Base-by-base conservation (phyloP, 73 alveolate species). In the Paramecium primaurelia region DNA sequence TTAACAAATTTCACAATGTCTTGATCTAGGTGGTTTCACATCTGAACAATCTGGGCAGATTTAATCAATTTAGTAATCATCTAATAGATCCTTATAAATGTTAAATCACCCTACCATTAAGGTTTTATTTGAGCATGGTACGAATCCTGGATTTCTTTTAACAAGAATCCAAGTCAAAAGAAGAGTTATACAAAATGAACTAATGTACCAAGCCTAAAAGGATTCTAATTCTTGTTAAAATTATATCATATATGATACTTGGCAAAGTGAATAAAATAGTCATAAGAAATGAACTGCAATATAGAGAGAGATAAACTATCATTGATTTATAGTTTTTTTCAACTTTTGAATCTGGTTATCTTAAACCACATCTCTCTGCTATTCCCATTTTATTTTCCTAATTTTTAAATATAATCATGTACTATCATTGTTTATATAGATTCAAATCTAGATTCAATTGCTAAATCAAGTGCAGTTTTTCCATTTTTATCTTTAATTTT, bases 1-100 rank as follows among this genome's bases (percentile, higher is more conserved):
- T 58, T 73, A 32, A 18, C 94, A 89, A 6, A 64, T 77, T 22
- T 87, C 86, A 68, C 93, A 87, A 87, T 87, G 91, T 47, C 91
- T 80, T 22, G 91, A 80, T 80, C 91, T 80, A 10, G 47, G 34
- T 45, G 91, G 91, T 47, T 36, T 80, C 18, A 80, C 75, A 22
- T 38, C 71, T 12, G 22, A 44, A 25, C 91, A 80, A 47, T 80
- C 91, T 45, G 91, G 91, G 28, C 91, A 80, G 6, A 80, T 80
- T 34, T 25, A 45, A 10, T 80, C 91, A 28, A 64, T 54, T 64
- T 36, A 14, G 30, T 26, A 11, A 34, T 2, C 47, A 12, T 64
- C 84, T 64, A 64, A 34, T 28, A 64, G 84, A 28, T 64, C 84
- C 84, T 64, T 32, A 64, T 34, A 64, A 28, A 64, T 64, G 47